Evolutionary conservation across 164 flowering plant genomes (phyloP).

Genomic region (Vitis cinerea): DNA sequence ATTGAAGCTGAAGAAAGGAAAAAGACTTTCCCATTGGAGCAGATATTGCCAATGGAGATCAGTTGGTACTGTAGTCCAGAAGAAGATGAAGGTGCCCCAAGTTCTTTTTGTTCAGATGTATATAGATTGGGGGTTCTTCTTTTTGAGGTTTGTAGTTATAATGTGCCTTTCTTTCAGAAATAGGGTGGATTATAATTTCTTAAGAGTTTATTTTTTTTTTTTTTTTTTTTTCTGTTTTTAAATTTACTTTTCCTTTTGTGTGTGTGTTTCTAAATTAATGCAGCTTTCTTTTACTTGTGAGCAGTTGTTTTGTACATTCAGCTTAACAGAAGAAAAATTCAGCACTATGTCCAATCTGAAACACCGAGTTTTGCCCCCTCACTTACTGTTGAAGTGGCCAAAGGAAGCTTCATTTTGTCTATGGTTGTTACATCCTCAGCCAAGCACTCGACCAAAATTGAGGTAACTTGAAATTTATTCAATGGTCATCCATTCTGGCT

Average conservation of each 20-base stretch:
- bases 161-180: background rate
- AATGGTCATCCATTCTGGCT: too few species aligned
- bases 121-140: conserved; percentile 90
- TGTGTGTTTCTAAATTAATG: background rate
- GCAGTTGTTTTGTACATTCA: conserved; percentile 82
- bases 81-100: conserved; percentile 63
- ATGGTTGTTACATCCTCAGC: conserved; percentile 92
- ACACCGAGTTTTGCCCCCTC: conserved; percentile 94
- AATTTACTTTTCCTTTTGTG: conserved; percentile 3
- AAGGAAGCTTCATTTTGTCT: conserved; percentile 97
- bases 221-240: background rate
- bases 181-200: too few species aligned
- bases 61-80: conserved; percentile 95
- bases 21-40: conserved; percentile 69
- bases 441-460: conserved; percentile 75
- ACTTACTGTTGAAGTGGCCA: conserved; percentile 81
- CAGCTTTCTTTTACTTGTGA: conserved; percentile 9
- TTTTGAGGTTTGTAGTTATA: conserved; percentile 65
- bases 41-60: conserved; percentile 69
- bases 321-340: conserved; percentile 75
- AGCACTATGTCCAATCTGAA: conserved; percentile 85
- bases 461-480: conserved; percentile 36
- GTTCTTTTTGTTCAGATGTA: conserved; percentile 81
- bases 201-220: background rate
- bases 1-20: conserved; percentile 40